Percentiles rank a stretch among this genome's conserved stretches.
These are phyloP conservation scores for Amniculicola lignicola DNA, from an alignment of 495 filamentous ascomycete genomes.

Conservation along the genomic window DNA sequence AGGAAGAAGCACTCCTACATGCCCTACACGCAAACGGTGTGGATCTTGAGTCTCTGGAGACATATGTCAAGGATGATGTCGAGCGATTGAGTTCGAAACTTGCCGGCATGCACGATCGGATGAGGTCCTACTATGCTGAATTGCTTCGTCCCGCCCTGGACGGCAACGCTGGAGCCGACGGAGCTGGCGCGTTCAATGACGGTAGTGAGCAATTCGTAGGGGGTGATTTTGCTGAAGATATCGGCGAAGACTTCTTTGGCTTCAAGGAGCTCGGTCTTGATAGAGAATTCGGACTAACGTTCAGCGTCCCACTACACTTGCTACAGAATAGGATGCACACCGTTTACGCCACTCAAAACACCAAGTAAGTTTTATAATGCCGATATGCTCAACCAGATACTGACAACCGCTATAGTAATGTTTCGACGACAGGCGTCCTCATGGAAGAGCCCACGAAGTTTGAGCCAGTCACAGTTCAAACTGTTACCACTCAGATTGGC, in stretches of 20 bases:
- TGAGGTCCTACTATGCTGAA: conserved; percentile 85
- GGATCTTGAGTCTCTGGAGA: conserved; percentile 76
- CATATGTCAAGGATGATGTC: conserved; percentile 89
- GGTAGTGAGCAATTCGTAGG: conserved; percentile 96
- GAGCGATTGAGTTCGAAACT: conserved; percentile 85
- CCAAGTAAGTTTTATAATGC: conserved; percentile 45
- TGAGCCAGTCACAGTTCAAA: conserved; percentile 76
- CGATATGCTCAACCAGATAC: conserved; percentile 17
- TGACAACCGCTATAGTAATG: conserved; percentile 42
- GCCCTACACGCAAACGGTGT: conserved; percentile 76
- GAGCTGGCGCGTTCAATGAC: conserved; percentile 86
- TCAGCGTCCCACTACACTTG: conserved; percentile 91
- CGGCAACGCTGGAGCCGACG: conserved; percentile 71
- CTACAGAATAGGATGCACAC: conserved; percentile 85
- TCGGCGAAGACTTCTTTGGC: conserved; percentile 97
- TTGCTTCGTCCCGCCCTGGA: conserved; percentile 83
- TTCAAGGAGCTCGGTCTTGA: conserved; percentile 95
- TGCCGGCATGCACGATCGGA: conserved; percentile 80
- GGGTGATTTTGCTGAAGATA: conserved; percentile 94
- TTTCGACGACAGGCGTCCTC: conserved; percentile 52
- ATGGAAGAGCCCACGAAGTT: conserved; percentile 69
- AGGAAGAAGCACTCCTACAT: conserved; percentile 84
- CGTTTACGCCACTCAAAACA: conserved; percentile 72
- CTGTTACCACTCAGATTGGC: conserved; percentile 72
- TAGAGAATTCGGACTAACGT: conserved; percentile 77